phyloP scores from a whole-genome alignment of 108 stramenopile genomes.

The Chaetoceros muelleri region DNA sequence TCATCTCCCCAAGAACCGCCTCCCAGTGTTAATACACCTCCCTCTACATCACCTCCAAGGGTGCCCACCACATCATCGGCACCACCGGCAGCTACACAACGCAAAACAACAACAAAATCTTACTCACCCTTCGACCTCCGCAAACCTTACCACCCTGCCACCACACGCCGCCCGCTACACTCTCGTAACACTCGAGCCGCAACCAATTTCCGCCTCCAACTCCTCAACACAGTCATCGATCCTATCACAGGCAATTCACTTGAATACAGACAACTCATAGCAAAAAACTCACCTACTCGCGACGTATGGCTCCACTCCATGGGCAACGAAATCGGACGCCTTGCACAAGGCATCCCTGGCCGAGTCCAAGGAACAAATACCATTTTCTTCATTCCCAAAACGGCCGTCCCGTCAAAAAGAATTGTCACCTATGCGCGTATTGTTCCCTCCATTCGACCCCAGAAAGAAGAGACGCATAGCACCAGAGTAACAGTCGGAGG shows the following conservation, averaged over 20 bases:
- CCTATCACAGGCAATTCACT: slow-evolving; percentile 4
- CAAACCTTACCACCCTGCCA: too few relatives aligned
- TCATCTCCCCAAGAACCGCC: too few relatives aligned
- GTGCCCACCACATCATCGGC: too few relatives aligned
- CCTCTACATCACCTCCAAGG: too few relatives aligned
- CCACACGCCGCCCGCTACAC: too few relatives aligned
- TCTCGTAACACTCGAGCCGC: too few relatives aligned
- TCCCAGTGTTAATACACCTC: too few relatives aligned
- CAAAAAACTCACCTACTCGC: slow-evolving; percentile 2
- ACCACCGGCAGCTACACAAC: too few relatives aligned
- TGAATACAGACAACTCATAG: slow-evolving; percentile 14
- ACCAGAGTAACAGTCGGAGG: too few relatives aligned
- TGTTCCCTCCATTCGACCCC: slow-evolving; percentile 12
- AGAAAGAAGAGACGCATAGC: slow-evolving; percentile 14
- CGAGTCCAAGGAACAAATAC: slow-evolving; percentile 7
- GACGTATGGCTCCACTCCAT: slow-evolving; percentile 12
- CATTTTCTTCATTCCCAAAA: slow-evolving; percentile 13
- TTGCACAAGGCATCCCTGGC: slow-evolving; percentile 10
- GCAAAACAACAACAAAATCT: too few relatives aligned
- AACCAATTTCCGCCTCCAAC: too few relatives aligned
- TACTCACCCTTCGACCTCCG: too few relatives aligned
- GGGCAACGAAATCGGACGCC: slow-evolving; percentile 17
- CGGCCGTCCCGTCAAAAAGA: slow-evolving; percentile 14
- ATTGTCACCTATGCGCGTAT: slow-evolving; percentile 18
- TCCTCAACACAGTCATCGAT: slow-evolving; percentile 11